Conservation (phyloP, 129 eudicot species). For the Lonicera japonica region DNA sequence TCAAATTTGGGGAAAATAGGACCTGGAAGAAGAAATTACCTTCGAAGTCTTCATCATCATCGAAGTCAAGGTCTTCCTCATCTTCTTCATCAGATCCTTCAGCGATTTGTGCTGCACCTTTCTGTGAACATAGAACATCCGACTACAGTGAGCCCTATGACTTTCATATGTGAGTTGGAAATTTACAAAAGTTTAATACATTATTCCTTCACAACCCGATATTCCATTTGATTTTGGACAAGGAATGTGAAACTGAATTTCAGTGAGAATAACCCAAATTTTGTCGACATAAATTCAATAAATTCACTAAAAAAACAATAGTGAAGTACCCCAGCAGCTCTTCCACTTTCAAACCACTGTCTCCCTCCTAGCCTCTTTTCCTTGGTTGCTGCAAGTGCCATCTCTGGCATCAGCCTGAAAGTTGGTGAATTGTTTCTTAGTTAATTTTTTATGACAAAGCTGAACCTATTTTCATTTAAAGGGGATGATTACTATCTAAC, state of each 20-base stretch:
- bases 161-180: too few species aligned
- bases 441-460: too few species aligned
- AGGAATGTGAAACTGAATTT: too few species aligned
- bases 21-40: conserved; percentile 21
- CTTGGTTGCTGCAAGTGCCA: conserved; percentile 76
- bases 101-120: conserved; percentile 30
- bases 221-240: too few species aligned
- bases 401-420: conserved; percentile 68
- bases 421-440: neutral
- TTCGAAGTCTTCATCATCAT: conserved; percentile 56
- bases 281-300: too few species aligned
- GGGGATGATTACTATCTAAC: too few species aligned
- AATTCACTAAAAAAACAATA: neutral
- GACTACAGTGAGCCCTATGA: too few species aligned
- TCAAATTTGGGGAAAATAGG: neutral
- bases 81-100: conserved; percentile 59
- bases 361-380: conserved; percentile 87
- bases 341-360: conserved; percentile 98
- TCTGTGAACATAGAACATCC: conserved; percentile 28
- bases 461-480: too few species aligned
- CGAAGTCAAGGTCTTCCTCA: conserved; percentile 66
- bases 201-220: too few species aligned
- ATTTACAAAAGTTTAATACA: too few species aligned
- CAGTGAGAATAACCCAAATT: too few species aligned
- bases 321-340: conserved; percentile 51